Evolutionary conservation across 495 filamentous ascomycete genomes (phyloP).

Genomic region (Neurospora pannonica): DNA sequence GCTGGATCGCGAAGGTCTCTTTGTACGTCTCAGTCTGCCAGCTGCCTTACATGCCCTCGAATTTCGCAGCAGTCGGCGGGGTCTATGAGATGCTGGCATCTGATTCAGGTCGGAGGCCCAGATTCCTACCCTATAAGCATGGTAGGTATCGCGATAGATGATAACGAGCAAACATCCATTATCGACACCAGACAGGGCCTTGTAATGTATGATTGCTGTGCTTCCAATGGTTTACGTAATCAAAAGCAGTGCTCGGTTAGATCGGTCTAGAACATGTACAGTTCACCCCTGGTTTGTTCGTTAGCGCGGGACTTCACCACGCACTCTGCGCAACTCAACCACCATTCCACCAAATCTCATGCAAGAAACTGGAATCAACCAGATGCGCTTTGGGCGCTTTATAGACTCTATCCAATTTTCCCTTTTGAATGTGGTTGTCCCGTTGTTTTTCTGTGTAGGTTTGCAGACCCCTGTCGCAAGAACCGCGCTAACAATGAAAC

Average conservation of each 20-base stretch:
- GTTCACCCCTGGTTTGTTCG: too few species aligned
- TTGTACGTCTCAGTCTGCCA: background rate
- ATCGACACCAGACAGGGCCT: background rate
- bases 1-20: background rate
- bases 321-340: too few species aligned
- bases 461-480: too few species aligned
- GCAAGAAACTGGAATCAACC: too few species aligned
- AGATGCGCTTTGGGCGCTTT: too few species aligned
- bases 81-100: background rate
- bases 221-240: background rate
- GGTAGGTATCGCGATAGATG: background rate
- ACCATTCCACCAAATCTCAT: too few species aligned
- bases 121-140: background rate
- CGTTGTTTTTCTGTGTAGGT: too few species aligned
- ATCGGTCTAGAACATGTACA: background rate
- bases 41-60: constrained; percentile 10
- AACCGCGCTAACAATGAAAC: too few species aligned
- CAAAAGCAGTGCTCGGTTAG: background rate
- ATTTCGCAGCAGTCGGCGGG: constrained; percentile 7
- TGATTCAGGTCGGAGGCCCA: background rate
- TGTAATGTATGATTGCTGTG: background rate
- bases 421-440: too few species aligned
- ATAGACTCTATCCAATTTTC: too few species aligned
- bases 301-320: too few species aligned
- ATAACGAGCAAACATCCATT: background rate